Conservation (phyloP, 208 protist species). For the Wallacemonas sp. region DNA sequence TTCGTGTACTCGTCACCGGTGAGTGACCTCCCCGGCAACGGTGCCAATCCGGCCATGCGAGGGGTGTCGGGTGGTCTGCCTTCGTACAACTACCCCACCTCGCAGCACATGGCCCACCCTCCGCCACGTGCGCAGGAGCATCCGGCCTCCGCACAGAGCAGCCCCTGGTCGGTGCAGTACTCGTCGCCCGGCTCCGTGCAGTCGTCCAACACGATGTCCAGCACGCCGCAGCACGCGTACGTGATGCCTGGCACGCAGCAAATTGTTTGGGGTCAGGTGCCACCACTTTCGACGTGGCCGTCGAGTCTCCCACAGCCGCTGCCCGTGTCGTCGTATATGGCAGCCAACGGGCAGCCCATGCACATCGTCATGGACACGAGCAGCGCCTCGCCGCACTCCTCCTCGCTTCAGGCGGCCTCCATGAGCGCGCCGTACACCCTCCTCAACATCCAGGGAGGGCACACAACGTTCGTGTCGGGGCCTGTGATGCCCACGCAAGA, state of each 20-base stretch:
- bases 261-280: slow-evolving; percentile 8
- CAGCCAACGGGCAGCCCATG: slow-evolving; percentile 10
- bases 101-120: neutral
- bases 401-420: slow-evolving; percentile 2
- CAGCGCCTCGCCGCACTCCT: slow-evolving; percentile 10
- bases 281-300: slow-evolving; percentile 1
- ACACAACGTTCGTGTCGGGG: slow-evolving; percentile 1
- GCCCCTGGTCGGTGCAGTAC: slow-evolving; percentile 7
- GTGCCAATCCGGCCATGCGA: neutral
- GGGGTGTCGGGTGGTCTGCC: neutral
- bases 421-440: slow-evolving; percentile 14
- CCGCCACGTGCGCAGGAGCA: neutral
- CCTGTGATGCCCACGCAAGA: neutral
- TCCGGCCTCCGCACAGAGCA: neutral
- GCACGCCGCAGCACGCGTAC: slow-evolving; percentile 15
- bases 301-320: slow-evolving; percentile 2
- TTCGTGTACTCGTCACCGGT: neutral
- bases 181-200: slow-evolving; percentile 11
- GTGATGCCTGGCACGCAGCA: slow-evolving; percentile 9
- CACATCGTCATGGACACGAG: slow-evolving; percentile 17
- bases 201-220: slow-evolving; percentile 4
- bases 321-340: neutral
- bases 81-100: neutral
- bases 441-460: slow-evolving; percentile 11
- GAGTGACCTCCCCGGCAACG: neutral